A percentile compares a stretch with the other conserved stretches of the same genome.
These are phyloP conservation scores for Fusarium miscanthi DNA, from an alignment of 2,329 filamentous ascomycete species.

Conservation along the genomic window DNA sequence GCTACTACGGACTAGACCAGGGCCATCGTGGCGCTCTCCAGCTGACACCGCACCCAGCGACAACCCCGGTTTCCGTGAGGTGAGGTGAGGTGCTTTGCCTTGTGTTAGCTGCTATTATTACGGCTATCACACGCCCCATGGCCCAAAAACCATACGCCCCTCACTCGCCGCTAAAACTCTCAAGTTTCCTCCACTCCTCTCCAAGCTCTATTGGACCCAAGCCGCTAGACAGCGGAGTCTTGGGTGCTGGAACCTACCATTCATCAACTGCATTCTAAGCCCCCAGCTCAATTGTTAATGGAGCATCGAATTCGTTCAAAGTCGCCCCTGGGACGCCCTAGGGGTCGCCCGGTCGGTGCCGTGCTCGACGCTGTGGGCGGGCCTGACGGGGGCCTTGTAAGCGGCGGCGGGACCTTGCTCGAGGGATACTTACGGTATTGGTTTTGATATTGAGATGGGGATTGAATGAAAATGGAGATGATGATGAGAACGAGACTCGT, in stretches of 20 bases:
- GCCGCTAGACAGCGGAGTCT: slow-evolving; percentile 32
- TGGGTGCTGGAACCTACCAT: slow-evolving; percentile 38
- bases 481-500: not conserved
- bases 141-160: slow-evolving; percentile 13
- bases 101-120: slow-evolving; percentile 23
- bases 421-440: slow-evolving; percentile 27
- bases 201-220: slow-evolving; percentile 28
- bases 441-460: slow-evolving; percentile 7
- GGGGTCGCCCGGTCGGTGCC: slow-evolving; percentile 27
- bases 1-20: slow-evolving; percentile 36
- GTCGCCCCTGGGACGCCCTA: slow-evolving; percentile 34
- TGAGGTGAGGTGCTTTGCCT: slow-evolving; percentile 39
- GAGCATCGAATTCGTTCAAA: slow-evolving; percentile 24
- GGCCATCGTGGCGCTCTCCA: slow-evolving; percentile 46
- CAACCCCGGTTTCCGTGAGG: slow-evolving; percentile 33
- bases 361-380: slow-evolving; percentile 9
- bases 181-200: slow-evolving; percentile 31
- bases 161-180: slow-evolving; percentile 30
- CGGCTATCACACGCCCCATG: slow-evolving; percentile 1
- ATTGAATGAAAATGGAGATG: slow-evolving; percentile 9
- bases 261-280: slow-evolving; percentile 31
- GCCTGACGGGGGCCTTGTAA: slow-evolving; percentile 19
- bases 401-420: slow-evolving; percentile 9
- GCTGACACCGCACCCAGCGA: slow-evolving; percentile 44
- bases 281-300: slow-evolving; percentile 22